Evolutionary conservation across 169 alveolate genomes (phyloP).

Genomic region (Toxoplasma gondii): DNA sequence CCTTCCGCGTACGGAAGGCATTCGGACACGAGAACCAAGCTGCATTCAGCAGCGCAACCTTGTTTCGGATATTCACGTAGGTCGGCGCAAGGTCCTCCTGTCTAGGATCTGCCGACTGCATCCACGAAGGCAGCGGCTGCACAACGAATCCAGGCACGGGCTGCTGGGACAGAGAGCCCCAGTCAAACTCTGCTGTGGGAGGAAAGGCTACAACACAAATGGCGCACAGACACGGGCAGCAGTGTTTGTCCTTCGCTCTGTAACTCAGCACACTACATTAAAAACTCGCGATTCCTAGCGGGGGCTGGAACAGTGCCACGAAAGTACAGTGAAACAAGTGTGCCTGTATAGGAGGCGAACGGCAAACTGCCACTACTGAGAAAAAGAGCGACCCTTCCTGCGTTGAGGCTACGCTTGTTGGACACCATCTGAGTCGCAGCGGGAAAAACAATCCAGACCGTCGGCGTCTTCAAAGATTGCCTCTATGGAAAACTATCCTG

Average conservation of each 20-base stretch:
- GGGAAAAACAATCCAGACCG: too few species aligned
- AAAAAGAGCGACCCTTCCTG: too few species aligned
- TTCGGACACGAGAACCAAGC: slow-evolving; percentile 25
- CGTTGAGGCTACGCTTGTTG: too few species aligned
- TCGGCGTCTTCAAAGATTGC: too few species aligned
- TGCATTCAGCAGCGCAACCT: not conserved
- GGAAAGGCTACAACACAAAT: not conserved
- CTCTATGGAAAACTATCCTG: too few species aligned
- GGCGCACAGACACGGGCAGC: not conserved
- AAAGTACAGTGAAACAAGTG: too few species aligned
- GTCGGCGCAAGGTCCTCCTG: slow-evolving; percentile 8
- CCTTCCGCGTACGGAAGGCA: not conserved
- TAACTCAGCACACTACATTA: too few species aligned
- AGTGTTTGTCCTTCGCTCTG: not conserved
- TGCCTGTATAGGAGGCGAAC: too few species aligned
- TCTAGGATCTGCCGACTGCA: not conserved
- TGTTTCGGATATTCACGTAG: not conserved
- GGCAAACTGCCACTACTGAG: too few species aligned
- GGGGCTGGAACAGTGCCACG: too few species aligned
- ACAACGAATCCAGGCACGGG: slow-evolving; percentile 22
- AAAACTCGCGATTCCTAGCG: too few species aligned
- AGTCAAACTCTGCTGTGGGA: slow-evolving; percentile 17
- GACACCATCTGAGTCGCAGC: too few species aligned
- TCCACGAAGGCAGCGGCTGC: slow-evolving; percentile 5
- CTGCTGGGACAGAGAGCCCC: not conserved